Percentiles rank a stretch among this genome's conserved stretches.
These are phyloP conservation scores for Nemania sp. DNA, from an alignment of 2,329 filamentous ascomycete species.

Conservation along the genomic window DNA sequence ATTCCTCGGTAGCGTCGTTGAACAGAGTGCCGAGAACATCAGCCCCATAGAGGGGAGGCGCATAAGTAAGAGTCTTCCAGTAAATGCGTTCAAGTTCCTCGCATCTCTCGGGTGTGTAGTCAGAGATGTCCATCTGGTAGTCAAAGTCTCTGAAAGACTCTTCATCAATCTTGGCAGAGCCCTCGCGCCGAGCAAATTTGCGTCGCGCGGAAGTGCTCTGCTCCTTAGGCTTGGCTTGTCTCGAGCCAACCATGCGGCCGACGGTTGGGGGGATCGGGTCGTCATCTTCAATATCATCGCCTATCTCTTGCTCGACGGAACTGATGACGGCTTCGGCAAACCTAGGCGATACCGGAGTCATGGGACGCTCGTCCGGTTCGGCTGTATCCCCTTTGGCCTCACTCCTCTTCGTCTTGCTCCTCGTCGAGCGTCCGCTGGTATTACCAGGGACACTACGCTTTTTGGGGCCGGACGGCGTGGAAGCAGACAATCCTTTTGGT, in stretches of 20 bases:
- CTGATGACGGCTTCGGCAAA: slow-evolving; percentile 47
- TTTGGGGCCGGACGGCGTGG: slow-evolving; percentile 43
- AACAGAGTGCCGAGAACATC: slow-evolving; percentile 97
- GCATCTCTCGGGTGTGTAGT: slow-evolving; percentile 89
- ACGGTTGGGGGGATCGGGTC: slow-evolving; percentile 41
- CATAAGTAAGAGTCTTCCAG: slow-evolving; percentile 97
- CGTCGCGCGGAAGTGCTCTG: slow-evolving; percentile 84
- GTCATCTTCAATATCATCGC: slow-evolving; percentile 51
- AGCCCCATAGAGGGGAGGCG: slow-evolving; percentile 90
- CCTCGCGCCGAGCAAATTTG: slow-evolving; percentile 81
- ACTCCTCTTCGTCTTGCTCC: slow-evolving; percentile 45
- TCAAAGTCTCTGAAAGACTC: slow-evolving; percentile 89
- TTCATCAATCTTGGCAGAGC: slow-evolving; percentile 81
- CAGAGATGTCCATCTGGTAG: slow-evolving; percentile 83
- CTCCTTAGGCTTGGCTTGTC: slow-evolving; percentile 60
- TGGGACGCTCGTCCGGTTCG: slow-evolving; percentile 55
- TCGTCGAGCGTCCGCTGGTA: slow-evolving; percentile 43
- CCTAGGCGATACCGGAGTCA: slow-evolving; percentile 63
- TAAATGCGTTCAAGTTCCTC: slow-evolving; percentile 93
- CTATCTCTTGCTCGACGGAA: slow-evolving; percentile 56
- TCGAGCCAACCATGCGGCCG: slow-evolving; percentile 57
- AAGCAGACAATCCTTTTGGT: slow-evolving; percentile 47
- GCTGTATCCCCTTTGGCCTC: slow-evolving; percentile 46
- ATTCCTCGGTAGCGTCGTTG: slow-evolving; percentile 78
- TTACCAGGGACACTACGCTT: slow-evolving; percentile 45